Percentiles rank a stretch among this genome's conserved stretches.
Evolutionary conservation across 805 yeast species (phyloP).

Genomic region (Myxozyma sirexii): DNA sequence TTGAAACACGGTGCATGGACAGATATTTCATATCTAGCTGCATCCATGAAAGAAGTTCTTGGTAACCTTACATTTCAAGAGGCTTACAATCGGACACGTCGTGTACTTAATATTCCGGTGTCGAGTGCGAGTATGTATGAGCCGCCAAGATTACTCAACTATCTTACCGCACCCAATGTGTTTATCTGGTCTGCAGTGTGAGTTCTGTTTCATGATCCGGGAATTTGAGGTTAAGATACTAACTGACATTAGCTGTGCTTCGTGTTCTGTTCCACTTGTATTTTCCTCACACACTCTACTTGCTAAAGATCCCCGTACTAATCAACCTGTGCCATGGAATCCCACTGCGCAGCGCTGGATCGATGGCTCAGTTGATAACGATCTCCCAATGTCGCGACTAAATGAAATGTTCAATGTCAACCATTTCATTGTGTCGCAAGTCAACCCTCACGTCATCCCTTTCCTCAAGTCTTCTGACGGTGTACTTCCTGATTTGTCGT

Average conservation of each 20-base stretch:
- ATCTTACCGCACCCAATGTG: constrained; percentile 91
- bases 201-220: constrained; percentile 66
- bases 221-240: too few relatives aligned
- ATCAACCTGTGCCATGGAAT: constrained; percentile 78
- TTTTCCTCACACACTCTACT: constrained; percentile 84
- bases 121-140: constrained; percentile 90
- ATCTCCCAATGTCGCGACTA: constrained; percentile 83
- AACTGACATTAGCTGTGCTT: constrained; percentile 76
- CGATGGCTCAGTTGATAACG: constrained; percentile 96
- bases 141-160: constrained; percentile 84
- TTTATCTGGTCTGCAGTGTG: constrained; percentile 87
- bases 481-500: constrained; percentile 12
- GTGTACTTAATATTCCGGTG: constrained; percentile 90
- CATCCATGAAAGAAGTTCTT: constrained; percentile 73
- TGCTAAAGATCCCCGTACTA: constrained; percentile 78
- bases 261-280: constrained; percentile 91
- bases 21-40: constrained; percentile 69
- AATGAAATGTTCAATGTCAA: constrained; percentile 98
- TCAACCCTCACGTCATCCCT: constrained; percentile 94
- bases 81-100: constrained; percentile 91
- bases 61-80: constrained; percentile 93
- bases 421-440: constrained; percentile 96
- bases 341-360: constrained; percentile 78
- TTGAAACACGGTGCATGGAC: constrained; percentile 88
- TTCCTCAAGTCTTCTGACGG: constrained; percentile 48